Evolutionary conservation across 768 basidiomycete genomes (phyloP), one percentile per base, ranked within the genome.

Genomic region (Cystobasidium onofrii): DNA sequence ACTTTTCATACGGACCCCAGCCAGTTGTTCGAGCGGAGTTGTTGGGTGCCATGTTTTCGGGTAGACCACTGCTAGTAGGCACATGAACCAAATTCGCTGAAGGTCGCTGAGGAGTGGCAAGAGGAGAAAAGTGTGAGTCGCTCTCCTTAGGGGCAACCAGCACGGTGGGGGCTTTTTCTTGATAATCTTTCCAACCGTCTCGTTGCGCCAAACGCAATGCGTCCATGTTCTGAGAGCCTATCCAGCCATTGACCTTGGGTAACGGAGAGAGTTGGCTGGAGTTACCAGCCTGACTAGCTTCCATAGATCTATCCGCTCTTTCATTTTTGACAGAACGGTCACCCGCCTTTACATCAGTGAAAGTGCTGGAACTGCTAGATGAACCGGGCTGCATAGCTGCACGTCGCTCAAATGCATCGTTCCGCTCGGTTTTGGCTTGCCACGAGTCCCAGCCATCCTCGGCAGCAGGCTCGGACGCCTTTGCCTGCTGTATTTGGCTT

Each of bases 321-420:
- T 7, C 18, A 12, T 50, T 50, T 7, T 15, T 4, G 12, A n/a
- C 46, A 17, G 46, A 7, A 50, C 3, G 46, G 20, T n/a, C 20
- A 12, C n/a, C n/a, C 12, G 46, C 3, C 20, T 20, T 50, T 50
- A 20, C 15, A 4, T 12, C 46, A 7, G 46, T 50, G 18, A 50
- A 50, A 4, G 46, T 50, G 20, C 46, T 50, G 12, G 46, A 50
- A 50, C 10, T 50, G 3, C 10, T 50, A n/a, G 46, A 50, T 20
- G 46, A 50, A 50, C 15, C 3, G 20, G 3, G 46, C 10, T 20
- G 46, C 46, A 50, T 7, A 2, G 27, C 10, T 23, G 65, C 65
- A 7, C 65, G 65, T 6, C 65, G 39, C n/a, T 52, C 27, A 39
- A 15, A 67, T 1, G 65, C 65, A 25, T 67, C 65, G 27, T 61